A percentile compares a stretch with the other conserved stretches of the same genome.
These are phyloP conservation scores for Alternaria sp. DNA, from an alignment of 2,329 filamentous ascomycete genomes.

Conservation along the genomic window DNA sequence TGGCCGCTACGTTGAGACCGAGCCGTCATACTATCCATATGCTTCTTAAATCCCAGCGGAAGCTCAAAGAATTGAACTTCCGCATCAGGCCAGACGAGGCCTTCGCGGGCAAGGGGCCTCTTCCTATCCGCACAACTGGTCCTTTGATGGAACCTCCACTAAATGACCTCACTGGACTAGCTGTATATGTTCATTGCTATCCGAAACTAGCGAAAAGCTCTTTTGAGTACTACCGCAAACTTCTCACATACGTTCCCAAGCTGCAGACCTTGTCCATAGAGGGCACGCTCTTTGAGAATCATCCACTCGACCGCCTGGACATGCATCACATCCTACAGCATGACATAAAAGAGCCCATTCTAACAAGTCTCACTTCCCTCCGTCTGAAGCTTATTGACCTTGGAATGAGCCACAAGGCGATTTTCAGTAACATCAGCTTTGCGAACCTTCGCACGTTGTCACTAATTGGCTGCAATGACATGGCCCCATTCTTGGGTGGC, in stretches of 20 bases:
- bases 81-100: background rate
- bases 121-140: background rate
- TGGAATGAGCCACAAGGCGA: background rate
- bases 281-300: background rate
- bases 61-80: background rate
- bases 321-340: background rate
- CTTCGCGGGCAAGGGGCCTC: background rate
- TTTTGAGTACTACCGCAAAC: background rate
- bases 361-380: background rate
- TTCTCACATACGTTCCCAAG: background rate
- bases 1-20: background rate
- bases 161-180: background rate
- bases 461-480: background rate
- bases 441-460: background rate
- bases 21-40: background rate
- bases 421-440: background rate
- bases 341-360: background rate
- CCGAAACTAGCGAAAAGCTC: background rate
- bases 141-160: background rate
- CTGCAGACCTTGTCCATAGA: background rate
- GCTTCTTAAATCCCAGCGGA: background rate
- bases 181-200: background rate
- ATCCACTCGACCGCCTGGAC: background rate
- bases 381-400: background rate
- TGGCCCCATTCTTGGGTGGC: background rate